Conservation (phyloP, 1,284 basidiomycete species). For the Sanghuangporus sanghuang region DNA sequence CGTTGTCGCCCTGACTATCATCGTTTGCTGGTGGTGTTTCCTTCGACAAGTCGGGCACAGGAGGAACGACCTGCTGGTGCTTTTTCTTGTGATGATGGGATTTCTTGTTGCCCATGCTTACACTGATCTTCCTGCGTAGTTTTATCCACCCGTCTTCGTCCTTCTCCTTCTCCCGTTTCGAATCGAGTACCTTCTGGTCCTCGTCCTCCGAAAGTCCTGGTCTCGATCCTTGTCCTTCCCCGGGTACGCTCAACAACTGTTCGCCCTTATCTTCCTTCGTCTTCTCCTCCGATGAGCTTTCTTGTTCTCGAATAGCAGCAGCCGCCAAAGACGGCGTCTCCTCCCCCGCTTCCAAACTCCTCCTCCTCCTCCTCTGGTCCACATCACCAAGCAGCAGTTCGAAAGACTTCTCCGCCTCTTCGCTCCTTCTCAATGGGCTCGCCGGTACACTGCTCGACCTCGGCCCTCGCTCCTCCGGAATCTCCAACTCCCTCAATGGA, state of each 20-base stretch:
- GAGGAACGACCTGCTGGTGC: neutral
- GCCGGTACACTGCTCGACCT: conserved; percentile 25
- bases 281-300: neutral
- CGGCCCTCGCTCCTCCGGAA: neutral
- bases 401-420: conserved; percentile 12
- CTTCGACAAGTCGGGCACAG: neutral
- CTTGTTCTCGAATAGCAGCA: neutral
- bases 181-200: conserved; percentile 20
- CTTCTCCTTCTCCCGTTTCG: conserved; percentile 25
- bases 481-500: conserved; percentile 1
- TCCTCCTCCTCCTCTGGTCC: conserved; percentile 6
- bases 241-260: conserved; percentile 6
- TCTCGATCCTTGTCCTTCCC: neutral
- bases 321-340: neutral
- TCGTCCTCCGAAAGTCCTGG: neutral
- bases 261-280: conserved; percentile 17
- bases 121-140: conserved; percentile 54
- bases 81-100: conserved; percentile 22
- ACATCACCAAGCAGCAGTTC: conserved; percentile 8
- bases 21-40: neutral
- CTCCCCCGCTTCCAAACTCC: conserved; percentile 14
- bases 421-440: conserved; percentile 24
- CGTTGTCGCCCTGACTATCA: neutral
- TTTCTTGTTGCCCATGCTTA: conserved; percentile 34
- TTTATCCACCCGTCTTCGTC: conserved; percentile 49